Percentiles rank a stretch among this genome's conserved stretches.
Conservation (phyloP, 371 early-diverging fungal genomes). For the Mucor saturninus region DNA sequence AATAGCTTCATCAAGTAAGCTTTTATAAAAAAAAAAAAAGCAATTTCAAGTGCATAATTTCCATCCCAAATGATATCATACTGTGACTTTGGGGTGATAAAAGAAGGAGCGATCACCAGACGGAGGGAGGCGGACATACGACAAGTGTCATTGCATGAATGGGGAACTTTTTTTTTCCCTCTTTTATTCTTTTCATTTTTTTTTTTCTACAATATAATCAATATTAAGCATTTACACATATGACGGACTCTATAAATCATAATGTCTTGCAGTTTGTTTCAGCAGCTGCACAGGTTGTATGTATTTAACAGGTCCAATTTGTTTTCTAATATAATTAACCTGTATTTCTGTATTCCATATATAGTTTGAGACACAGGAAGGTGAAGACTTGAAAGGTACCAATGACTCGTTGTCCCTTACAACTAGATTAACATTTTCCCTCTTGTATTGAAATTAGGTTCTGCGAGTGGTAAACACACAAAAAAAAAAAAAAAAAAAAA, state of each 20-base stretch:
- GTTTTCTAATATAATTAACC: slow-evolving; percentile 61
- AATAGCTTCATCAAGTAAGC: too few species aligned
- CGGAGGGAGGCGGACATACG: not conserved
- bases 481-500: not conserved
- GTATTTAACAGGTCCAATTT: not conserved
- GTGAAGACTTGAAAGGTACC: slow-evolving; percentile 25
- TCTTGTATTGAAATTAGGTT: slow-evolving; percentile 2
- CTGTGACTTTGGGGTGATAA: not conserved
- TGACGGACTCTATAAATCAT: slow-evolving; percentile 46
- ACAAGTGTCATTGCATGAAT: not conserved
- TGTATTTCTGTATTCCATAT: slow-evolving; percentile 48
- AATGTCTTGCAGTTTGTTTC: slow-evolving; percentile 56
- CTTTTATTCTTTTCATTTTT: not conserved
- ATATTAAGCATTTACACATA: not conserved
- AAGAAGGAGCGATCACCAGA: not conserved
- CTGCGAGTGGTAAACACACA: slow-evolving; percentile 21
- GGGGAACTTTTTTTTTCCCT: not conserved
- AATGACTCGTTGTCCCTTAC: not conserved
- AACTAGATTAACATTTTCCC: not conserved
- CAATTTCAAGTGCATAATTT: not conserved
- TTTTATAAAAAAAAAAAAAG: too few species aligned
- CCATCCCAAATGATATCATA: not conserved
- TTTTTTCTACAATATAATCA: not conserved
- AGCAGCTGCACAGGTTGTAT: slow-evolving; percentile 56
- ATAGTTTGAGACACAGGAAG: slow-evolving; percentile 33